Evolutionary conservation across 1,284 basidiomycete genomes (phyloP).

Genomic region (Sphaerobolus stellatus): DNA sequence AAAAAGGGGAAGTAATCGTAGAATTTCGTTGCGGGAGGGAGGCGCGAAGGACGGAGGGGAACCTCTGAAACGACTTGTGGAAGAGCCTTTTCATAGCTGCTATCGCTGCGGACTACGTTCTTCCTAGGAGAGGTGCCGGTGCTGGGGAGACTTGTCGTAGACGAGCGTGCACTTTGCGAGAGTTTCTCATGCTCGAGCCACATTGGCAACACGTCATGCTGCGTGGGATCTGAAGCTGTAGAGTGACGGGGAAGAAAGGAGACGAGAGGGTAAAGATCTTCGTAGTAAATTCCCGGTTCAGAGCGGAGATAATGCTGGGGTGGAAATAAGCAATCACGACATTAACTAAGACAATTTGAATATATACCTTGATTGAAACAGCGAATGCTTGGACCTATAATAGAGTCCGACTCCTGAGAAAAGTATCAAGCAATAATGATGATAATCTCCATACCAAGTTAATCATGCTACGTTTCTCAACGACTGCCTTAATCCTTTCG

Average conservation of each 20-base stretch:
- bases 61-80: constrained; percentile 49
- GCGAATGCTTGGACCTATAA: constrained; percentile 59
- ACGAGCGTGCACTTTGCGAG: constrained; percentile 1
- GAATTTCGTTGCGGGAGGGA: constrained; percentile 48
- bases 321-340: neutral
- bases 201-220: constrained; percentile 59
- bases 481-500: constrained; percentile 45
- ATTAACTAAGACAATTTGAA: neutral
- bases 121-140: constrained; percentile 17
- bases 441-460: constrained; percentile 47
- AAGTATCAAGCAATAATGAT: neutral
- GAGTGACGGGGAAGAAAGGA: constrained; percentile 62
- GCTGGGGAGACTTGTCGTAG: constrained; percentile 13
- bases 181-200: constrained; percentile 38
- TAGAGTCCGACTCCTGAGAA: no score
- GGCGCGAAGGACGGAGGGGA: constrained; percentile 52
- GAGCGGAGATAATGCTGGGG: constrained; percentile 43
- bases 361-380: constrained; percentile 55
- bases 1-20: constrained; percentile 60
- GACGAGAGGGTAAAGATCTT: constrained; percentile 38
- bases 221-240: no score
- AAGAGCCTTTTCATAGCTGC: constrained; percentile 49
- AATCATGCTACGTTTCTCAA: constrained; percentile 75
- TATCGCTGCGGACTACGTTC: constrained; percentile 3
- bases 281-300: constrained; percentile 47